Evolutionary conservation across 352 stramenopile genomes (phyloP).

Genomic region (Phytopythium boreale): DNA sequence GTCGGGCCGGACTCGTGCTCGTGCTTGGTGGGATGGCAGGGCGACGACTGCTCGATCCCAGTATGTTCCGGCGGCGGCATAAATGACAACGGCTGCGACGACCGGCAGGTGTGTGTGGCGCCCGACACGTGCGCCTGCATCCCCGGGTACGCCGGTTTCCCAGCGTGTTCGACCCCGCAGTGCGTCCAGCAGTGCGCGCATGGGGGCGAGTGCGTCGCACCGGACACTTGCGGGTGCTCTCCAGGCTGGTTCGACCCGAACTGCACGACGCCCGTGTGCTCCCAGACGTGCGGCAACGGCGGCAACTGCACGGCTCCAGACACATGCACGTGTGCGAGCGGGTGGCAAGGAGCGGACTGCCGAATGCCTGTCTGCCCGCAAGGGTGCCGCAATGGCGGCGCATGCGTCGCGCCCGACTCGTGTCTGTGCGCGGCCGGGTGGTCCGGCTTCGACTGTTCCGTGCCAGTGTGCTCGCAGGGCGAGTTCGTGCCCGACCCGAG

Average conservation of each 20-base stretch:
- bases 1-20: slow-evolving; percentile 81
- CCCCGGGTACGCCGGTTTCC: slow-evolving; percentile 85
- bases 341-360: slow-evolving; percentile 92
- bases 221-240: slow-evolving; percentile 92
- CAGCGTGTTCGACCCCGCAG: slow-evolving; percentile 66
- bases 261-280: slow-evolving; percentile 95
- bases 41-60: slow-evolving; percentile 87
- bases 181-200: slow-evolving; percentile 92
- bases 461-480: slow-evolving; percentile 93
- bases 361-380: slow-evolving; percentile 90
- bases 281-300: slow-evolving; percentile 95
- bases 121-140: slow-evolving; percentile 92
- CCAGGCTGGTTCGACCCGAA: slow-evolving; percentile 95
- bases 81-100: slow-evolving; percentile 27
- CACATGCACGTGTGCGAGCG: slow-evolving; percentile 84
- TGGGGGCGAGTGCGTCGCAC: slow-evolving; percentile 83
- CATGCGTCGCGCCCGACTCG: slow-evolving; percentile 92
- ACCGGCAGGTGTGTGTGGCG: slow-evolving; percentile 87
- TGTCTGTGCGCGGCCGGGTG: slow-evolving; percentile 92
- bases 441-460: slow-evolving; percentile 90
- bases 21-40: slow-evolving; percentile 87
- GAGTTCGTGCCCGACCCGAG: slow-evolving; percentile 88
- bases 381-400: slow-evolving; percentile 86
- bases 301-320: slow-evolving; percentile 93
- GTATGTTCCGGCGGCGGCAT: slow-evolving; percentile 29